phyloP scores from a whole-genome alignment of 2,329 filamentous ascomycete species.

The Pseudodiploospora longispora region DNA sequence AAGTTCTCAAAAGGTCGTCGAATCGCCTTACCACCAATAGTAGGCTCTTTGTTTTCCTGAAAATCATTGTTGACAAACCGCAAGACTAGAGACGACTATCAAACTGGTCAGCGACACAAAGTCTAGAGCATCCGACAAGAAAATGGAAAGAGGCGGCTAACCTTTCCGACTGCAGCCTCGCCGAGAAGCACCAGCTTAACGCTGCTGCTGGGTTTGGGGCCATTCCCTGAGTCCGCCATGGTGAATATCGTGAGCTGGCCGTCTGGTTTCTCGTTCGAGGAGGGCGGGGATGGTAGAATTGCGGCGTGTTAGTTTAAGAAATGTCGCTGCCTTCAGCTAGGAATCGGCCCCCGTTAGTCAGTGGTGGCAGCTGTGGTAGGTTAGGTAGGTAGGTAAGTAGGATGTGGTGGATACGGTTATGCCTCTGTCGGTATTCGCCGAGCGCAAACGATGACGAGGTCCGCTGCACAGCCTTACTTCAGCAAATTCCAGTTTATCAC shows the following conservation, averaged over 20 bases:
- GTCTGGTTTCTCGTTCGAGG: neutral
- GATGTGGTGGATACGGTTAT: no score
- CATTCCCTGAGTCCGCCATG: constrained; percentile 44
- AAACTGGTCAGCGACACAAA: constrained; percentile 14
- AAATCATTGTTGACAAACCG: constrained; percentile 99
- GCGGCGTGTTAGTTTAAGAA: constrained; percentile 3
- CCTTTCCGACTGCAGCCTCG: constrained; percentile 97
- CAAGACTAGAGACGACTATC: constrained; percentile 87
- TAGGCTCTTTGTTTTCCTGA: constrained; percentile 99
- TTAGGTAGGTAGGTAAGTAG: no score
- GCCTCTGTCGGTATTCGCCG: no score
- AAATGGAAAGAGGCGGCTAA: constrained; percentile 31
- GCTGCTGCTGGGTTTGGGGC: constrained; percentile 95
- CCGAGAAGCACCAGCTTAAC: constrained; percentile 98
- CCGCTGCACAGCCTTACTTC: no score
- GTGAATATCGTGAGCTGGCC: constrained; percentile 4
- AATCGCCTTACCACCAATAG: constrained; percentile 73
- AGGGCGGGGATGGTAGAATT: neutral
- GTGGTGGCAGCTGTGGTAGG: no score
- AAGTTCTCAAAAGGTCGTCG: neutral
- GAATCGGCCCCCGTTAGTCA: neutral
- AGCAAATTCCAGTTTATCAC: no score
- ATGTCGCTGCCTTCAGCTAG: constrained; percentile 6
- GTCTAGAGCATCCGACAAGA: neutral
- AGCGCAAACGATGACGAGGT: no score